phyloP scores from a whole-genome alignment of 148 eudicot genomes.

The Dysphania ambrosioides region DNA sequence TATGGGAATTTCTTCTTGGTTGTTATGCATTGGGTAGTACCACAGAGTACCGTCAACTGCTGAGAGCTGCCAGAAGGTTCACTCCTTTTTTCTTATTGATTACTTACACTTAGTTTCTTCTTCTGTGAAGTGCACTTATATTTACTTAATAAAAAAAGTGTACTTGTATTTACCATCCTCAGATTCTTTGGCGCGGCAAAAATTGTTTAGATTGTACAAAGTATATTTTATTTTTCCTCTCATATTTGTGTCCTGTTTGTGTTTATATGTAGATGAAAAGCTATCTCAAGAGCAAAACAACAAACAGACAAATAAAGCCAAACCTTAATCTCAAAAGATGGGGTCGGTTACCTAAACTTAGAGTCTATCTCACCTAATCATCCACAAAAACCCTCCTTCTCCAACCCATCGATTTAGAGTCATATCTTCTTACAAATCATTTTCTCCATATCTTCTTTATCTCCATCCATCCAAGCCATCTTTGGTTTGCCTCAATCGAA shows the following conservation, averaged over 20 bases:
- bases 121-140: neutral
- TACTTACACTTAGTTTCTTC: too few relatives aligned
- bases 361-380: too few relatives aligned
- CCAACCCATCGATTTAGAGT: too few relatives aligned
- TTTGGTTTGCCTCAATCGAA: too few relatives aligned
- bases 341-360: too few relatives aligned
- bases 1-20: constrained; percentile 98
- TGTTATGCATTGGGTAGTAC: constrained; percentile 91
- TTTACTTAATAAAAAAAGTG: neutral
- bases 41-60: constrained; percentile 55
- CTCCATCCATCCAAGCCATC: too few relatives aligned
- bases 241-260: neutral
- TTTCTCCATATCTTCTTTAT: too few relatives aligned
- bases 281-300: neutral
- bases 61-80: constrained; percentile 91
- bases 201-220: neutral
- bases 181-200: neutral
- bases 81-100: constrained; percentile 11
- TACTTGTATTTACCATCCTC: neutral
- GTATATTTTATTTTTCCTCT: neutral
- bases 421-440: too few relatives aligned
- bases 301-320: too few relatives aligned
- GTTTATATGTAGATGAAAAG: neutral
- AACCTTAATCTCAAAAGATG: too few relatives aligned
- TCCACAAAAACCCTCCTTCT: too few relatives aligned